Evolutionary conservation across 2,329 filamentous ascomycete genomes (phyloP), one percentile per base, ranked within the genome.

Genomic region (Verticillium tricorpus): DNA sequence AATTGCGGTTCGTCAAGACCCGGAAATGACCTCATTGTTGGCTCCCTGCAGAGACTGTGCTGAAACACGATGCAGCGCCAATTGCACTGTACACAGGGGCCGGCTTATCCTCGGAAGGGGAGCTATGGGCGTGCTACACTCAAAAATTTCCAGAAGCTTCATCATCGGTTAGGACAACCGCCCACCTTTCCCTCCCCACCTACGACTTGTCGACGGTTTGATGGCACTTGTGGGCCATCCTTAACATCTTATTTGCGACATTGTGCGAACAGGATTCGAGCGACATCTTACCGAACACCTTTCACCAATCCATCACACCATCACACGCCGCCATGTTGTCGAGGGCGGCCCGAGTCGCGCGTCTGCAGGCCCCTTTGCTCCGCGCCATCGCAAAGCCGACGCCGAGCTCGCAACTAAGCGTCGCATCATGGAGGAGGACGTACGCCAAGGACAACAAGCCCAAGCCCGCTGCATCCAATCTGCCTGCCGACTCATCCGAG

Each of bases 301-400:
- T 45, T 12, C 7, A 15, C 25, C 57, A 14, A 9, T n/a, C n/a
- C 35, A 50, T n/a, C 37, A 50, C 57, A 58, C 7, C 25, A 50
- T 45, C n/a, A 14, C 57, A 25, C 34, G 28, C 22, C 58, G 28
- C 54, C 60, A 68, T 68, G 67, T 60, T 68, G 62, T 68, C 66
- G 55, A 62, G 66, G 60, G 64, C 64, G 61, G 65, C 65, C 57
- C 63, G 63, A 32, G 59, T 68, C 56, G 65, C 64, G 64, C 64
- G 66, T 57, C 61, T 67, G 40, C 61, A 64, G 50, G 61, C 63
- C 50, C 64, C 62, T 39, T 56, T 66, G 59, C 61, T 65, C 54
- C 64, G 65, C 55, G 60, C 62, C 31, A 62, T 59, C 55, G 63
- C 59, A 56, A 59, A 56, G 54, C 67, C 66, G 37, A 56, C 63